Evolutionary conservation across 345 rosid species (phyloP).

Genomic region (Pistacia atlantica): DNA sequence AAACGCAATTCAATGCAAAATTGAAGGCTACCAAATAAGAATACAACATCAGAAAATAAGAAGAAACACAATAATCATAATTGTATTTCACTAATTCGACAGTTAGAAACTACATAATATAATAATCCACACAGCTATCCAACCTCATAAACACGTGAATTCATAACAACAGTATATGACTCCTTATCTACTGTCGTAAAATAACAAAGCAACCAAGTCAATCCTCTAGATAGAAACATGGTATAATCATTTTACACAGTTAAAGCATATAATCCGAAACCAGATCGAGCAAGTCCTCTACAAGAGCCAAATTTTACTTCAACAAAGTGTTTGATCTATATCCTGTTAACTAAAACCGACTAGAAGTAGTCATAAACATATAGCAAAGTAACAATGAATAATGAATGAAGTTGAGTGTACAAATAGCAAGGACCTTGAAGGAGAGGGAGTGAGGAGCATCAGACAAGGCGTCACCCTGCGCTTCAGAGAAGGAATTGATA

Average conservation of each 20-base stretch:
- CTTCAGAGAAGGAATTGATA: conserved; percentile 69
- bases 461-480: conserved; percentile 72
- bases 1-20: conserved; percentile 6
- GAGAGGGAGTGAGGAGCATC: conserved; percentile 71
- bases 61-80: background rate
- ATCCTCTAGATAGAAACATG: background rate
- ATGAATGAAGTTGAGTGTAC: background rate
- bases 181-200: background rate
- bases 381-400: background rate
- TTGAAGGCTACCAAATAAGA: background rate
- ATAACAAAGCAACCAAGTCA: background rate
- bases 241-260: too few relatives aligned
- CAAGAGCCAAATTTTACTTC: background rate
- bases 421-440: conserved; percentile 50
- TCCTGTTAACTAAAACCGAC: background rate
- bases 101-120: background rate
- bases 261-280: background rate
- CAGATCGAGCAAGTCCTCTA: background rate
- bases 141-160: background rate
- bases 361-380: background rate
- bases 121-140: background rate
- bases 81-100: background rate
- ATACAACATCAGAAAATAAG: background rate
- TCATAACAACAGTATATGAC: background rate
- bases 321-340: background rate